These are phyloP conservation scores for Spinacia oleracea DNA, from an alignment of 179 eudicot species.

Conservation along the genomic window DNA sequence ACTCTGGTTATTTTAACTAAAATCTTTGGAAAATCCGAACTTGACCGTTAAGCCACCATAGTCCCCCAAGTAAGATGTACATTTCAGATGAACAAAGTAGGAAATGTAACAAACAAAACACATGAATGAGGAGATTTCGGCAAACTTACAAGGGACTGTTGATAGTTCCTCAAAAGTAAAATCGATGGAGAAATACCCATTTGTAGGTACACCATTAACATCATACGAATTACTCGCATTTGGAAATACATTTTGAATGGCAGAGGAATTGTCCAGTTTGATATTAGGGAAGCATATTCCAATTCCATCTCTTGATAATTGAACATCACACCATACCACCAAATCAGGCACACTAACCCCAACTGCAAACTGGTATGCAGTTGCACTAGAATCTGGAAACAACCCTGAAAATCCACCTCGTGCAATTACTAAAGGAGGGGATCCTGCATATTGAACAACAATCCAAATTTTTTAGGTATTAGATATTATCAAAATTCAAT, in stretches of 20 bases:
- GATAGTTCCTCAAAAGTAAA: conserved; percentile 57
- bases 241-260: conserved; percentile 15
- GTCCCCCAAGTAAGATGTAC: too few species aligned
- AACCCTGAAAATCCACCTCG: conserved; percentile 92
- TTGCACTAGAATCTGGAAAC: conserved; percentile 72
- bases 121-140: background rate
- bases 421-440: conserved; percentile 49
- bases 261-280: conserved; percentile 51
- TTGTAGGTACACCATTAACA: conserved; percentile 57
- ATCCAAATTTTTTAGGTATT: background rate
- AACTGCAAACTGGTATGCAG: conserved; percentile 52
- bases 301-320: conserved; percentile 66
- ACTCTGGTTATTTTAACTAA: too few species aligned
- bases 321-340: conserved; percentile 86
- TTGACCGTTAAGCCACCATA: background rate
- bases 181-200: conserved; percentile 76
- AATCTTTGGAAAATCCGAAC: too few species aligned
- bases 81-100: too few species aligned
- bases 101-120: background rate
- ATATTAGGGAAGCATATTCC: conserved; percentile 76
- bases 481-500: too few species aligned
- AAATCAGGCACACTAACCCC: conserved; percentile 44
- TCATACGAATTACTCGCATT: conserved; percentile 38
- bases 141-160: conserved; percentile 48
- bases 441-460: conserved; percentile 45